phyloP scores from a whole-genome alignment of 108 stramenopile species.

The Discostella stelligeroides region DNA sequence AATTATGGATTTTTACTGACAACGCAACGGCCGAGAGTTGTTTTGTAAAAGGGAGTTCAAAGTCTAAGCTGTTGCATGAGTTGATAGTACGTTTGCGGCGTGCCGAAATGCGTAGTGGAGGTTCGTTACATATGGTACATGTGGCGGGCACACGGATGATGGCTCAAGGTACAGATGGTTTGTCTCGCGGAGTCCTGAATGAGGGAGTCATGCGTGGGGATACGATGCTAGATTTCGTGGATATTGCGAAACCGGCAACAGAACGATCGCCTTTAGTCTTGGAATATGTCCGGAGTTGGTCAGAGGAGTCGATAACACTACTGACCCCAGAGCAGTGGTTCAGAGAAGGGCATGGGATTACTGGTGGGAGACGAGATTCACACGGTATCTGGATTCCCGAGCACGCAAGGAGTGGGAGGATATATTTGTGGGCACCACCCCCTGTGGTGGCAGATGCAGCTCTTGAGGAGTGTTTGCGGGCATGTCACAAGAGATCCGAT shows the following conservation, averaged over 20 bases:
- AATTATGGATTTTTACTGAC: too few relatives aligned
- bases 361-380: constrained; percentile 10
- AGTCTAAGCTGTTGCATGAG: too few relatives aligned
- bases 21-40: too few relatives aligned
- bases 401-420: not conserved
- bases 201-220: too few relatives aligned
- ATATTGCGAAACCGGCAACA: constrained; percentile 9
- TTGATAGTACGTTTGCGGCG: too few relatives aligned
- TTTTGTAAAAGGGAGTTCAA: too few relatives aligned
- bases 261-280: constrained; percentile 2
- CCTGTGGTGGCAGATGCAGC: constrained; percentile 39
- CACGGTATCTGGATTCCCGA: constrained; percentile 31
- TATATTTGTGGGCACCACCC: constrained; percentile 28
- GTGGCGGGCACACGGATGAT: too few relatives aligned
- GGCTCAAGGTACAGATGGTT: too few relatives aligned
- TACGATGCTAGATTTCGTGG: constrained; percentile 40
- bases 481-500: constrained; percentile 37
- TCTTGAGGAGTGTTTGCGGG: constrained; percentile 39
- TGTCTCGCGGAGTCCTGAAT: too few relatives aligned
- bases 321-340: constrained; percentile 37
- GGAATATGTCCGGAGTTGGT: constrained; percentile 19
- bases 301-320: not conserved
- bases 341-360: constrained; percentile 27
- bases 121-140: too few relatives aligned
- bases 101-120: too few relatives aligned